These are phyloP conservation scores for Bodo saltans DNA, from an alignment of 78 protist genomes.

Conservation along the genomic window DNA sequence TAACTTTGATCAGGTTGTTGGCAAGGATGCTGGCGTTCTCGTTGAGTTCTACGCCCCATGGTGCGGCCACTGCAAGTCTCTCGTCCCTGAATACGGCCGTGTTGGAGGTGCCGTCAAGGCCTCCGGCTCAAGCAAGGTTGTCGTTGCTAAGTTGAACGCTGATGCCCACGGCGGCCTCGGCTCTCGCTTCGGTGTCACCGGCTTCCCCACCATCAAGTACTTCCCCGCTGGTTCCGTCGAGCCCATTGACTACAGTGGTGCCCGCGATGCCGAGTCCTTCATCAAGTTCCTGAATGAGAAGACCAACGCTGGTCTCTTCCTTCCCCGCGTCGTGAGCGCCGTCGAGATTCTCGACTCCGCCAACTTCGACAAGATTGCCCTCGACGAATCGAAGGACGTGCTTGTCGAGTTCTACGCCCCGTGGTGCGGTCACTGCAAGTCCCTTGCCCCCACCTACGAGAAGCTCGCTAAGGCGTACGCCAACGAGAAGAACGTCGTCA, in stretches of 20 bases:
- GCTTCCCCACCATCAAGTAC: slow-evolving; percentile 87
- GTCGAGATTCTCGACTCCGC: slow-evolving; percentile 45
- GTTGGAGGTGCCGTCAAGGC: neutral
- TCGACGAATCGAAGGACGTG: slow-evolving; percentile 63
- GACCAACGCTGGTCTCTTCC: neutral
- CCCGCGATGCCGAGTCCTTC: slow-evolving; percentile 62
- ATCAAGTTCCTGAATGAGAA: slow-evolving; percentile 52
- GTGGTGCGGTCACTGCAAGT: slow-evolving; percentile 92
- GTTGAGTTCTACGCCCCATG: slow-evolving; percentile 57
- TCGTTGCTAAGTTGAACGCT: slow-evolving; percentile 4
- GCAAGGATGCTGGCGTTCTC: slow-evolving; percentile 57
- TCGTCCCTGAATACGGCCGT: slow-evolving; percentile 60
- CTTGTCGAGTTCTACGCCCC: slow-evolving; percentile 55
- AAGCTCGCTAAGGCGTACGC: slow-evolving; percentile 51
- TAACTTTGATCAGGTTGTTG: slow-evolving; percentile 64
- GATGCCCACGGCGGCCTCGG: slow-evolving; percentile 46
- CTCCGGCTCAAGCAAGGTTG: slow-evolving; percentile 17
- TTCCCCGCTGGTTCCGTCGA: slow-evolving; percentile 58
- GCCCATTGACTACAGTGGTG: slow-evolving; percentile 66
- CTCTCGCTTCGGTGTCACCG: slow-evolving; percentile 44
- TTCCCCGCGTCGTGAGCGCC: neutral
- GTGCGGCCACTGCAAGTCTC: slow-evolving; percentile 89
- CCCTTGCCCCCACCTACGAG: slow-evolving; percentile 69
- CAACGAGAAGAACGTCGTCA: slow-evolving; percentile 30
- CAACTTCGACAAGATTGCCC: slow-evolving; percentile 57